Base-by-base conservation (phyloP, 1,284 basidiomycete genomes). In the Cryptococcus deneoformans region DNA sequence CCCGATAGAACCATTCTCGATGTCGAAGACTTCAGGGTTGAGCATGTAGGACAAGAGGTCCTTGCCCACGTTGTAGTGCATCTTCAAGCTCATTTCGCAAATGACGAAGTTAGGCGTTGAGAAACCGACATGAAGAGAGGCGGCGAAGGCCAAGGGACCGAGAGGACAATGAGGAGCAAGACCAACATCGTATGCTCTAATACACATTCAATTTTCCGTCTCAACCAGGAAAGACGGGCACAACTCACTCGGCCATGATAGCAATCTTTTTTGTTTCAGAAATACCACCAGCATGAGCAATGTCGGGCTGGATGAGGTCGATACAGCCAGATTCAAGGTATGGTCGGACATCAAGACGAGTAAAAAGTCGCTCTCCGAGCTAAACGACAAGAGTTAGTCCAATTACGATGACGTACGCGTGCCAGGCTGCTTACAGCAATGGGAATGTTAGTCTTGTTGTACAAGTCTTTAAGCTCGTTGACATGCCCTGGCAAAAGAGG, bases 301-400 rank as follows among this genome's bases (percentile, higher is more conserved):
- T 85, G 69, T 89, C 87, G n/a, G 87, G 87, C 69, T 89, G 87
- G 4, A 85, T 85, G 58, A 88, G 86, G 64, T 88, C 87, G 65
- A 79, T 79, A 10, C 84, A 85, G n/a, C 86, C 81, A 36, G 80
- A 79, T 68, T 88, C 86, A 57, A 78, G 48, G 75, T 87, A 89
- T 0, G 87, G 87, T 14, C 87, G 80, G 67, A 86, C 86, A 65
- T 89, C 87, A 46, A 83, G 79, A 10, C 87, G 82, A 5, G 85
- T 85, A 71, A 84, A 87, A 0, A 89, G 80, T 24, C 87, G 80
- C 69, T 89, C 88, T 11, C 88, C 87, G 11, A 88, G 80, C 73
- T 75, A 45, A 7, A 5, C 5, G 5, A 9, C 10, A 46, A 43
- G 42, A 43, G 53, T 40, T 14, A 36, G 34, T 38, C 37, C 34